phyloP scores from a whole-genome alignment of 2,329 filamentous ascomycete species.

The Zarea fungicola region DNA sequence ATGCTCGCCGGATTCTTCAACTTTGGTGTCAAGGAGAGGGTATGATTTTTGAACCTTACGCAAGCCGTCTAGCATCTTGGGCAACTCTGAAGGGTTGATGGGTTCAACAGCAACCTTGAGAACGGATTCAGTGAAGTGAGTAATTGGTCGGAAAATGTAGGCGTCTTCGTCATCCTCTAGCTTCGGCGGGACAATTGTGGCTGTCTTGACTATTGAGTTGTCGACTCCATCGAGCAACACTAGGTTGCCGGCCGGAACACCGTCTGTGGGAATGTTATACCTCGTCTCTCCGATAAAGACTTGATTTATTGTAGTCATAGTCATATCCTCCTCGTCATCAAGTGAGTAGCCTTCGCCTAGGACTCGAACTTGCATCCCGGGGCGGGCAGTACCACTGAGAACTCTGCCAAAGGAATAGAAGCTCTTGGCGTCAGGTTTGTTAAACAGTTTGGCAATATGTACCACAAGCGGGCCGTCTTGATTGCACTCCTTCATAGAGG shows the following conservation, averaged over 20 bases:
- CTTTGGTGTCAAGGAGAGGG: conserved; percentile 90
- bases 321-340: conserved; percentile 98
- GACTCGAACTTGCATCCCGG: conserved; percentile 79
- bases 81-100: conserved; percentile 94
- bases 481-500: conserved; percentile 76
- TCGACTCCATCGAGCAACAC: conserved; percentile 90
- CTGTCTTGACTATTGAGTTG: conserved; percentile 97
- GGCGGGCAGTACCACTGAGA: conserved; percentile 82
- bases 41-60: conserved; percentile 98
- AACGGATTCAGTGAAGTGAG: conserved; percentile 94
- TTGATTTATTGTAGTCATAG: conserved; percentile 72
- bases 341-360: conserved; percentile 93
- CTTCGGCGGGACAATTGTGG: conserved; percentile 76
- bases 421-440: conserved; percentile 78
- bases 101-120: conserved; percentile 98
- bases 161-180: conserved; percentile 85
- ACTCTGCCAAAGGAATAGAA: conserved; percentile 91
- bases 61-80: conserved; percentile 96
- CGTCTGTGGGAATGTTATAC: conserved; percentile 88
- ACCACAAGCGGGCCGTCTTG: conserved; percentile 89
- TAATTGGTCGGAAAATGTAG: conserved; percentile 89
- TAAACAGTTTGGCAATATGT: conserved; percentile 90
- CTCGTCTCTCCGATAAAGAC: conserved; percentile 89
- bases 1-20: conserved; percentile 96
- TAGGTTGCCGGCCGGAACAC: conserved; percentile 89